Evolutionary conservation across 768 basidiomycete genomes (phyloP).

Genomic region (Tulasnella sp.): DNA sequence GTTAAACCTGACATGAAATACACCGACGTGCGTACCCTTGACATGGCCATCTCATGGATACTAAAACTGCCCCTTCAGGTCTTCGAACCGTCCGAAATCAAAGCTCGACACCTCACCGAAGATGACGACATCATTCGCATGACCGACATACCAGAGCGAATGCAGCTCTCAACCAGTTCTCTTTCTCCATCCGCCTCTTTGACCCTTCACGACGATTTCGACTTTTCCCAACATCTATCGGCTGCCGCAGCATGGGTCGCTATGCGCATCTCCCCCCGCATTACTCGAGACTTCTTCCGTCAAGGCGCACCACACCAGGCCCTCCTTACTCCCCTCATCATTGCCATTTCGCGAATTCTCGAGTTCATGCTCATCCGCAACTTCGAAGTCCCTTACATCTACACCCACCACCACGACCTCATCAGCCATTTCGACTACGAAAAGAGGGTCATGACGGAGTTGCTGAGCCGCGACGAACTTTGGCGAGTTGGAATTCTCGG

Average conservation of each 20-base stretch:
- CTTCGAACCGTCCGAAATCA: slow-evolving; percentile 97
- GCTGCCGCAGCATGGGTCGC: slow-evolving; percentile 90
- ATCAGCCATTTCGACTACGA: slow-evolving; percentile 76
- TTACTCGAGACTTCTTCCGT: slow-evolving; percentile 73
- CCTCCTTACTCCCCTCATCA: slow-evolving; percentile 68
- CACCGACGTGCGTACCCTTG: slow-evolving; percentile 65
- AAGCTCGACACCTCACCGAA: slow-evolving; percentile 82
- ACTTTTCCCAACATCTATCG: slow-evolving; percentile 66
- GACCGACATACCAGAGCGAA: slow-evolving; percentile 91
- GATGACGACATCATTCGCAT: slow-evolving; percentile 91
- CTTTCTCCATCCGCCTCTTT: slow-evolving; percentile 68
- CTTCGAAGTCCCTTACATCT: slow-evolving; percentile 94
- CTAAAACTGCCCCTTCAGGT: slow-evolving; percentile 57
- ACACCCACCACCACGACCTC: slow-evolving; percentile 90
- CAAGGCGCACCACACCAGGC: slow-evolving; percentile 61
- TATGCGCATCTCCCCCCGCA: slow-evolving; percentile 68
- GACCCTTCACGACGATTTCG: slow-evolving; percentile 63
- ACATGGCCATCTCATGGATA: slow-evolving; percentile 36
- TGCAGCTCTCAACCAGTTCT: slow-evolving; percentile 87
- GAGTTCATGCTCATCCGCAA: slow-evolving; percentile 83
- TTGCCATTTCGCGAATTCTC: slow-evolving; percentile 78
- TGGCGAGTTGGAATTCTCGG: slow-evolving; percentile 93
- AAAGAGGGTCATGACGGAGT: slow-evolving; percentile 57
- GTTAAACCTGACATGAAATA: slow-evolving; percentile 79
- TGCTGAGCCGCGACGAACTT: slow-evolving; percentile 76